Base-by-base conservation (phyloP, 2,329 filamentous ascomycete genomes). In the Elsinoe ampelina region DNA sequence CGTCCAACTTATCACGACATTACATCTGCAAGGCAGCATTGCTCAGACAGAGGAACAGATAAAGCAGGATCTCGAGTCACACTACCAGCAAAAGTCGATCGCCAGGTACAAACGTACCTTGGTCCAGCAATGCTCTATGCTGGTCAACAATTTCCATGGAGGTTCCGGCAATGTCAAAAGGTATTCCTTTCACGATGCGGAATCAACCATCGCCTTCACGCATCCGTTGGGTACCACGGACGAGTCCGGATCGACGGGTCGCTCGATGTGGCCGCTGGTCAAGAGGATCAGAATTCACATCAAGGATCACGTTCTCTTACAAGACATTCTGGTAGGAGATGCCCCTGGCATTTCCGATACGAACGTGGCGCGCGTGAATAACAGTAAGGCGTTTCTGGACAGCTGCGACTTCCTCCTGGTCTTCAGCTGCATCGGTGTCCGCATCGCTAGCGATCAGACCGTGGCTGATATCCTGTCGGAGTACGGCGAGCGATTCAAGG, bases 261-360 rank as follows among this genome's bases (percentile, higher is more conserved):
- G 60, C 1, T 45, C 60, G 1, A 10, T 65, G 0, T 67, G 64
- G 63, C 63, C 65, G 7, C 48, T 67, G 1, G 59, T 63, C 12
- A 56, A 63, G 20, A 34, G 12, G 7, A 47, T 45, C 13, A 57
- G 57, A 10, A 61, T 65, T 50, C 59, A 61, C 7, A 43, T 66
- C 7, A 15, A 43, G 3, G 58, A 55, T 5, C 47, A 20, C 15
- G 19, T 6, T n/a, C 10, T 65, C 6, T 50, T 67, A 7, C 26
- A 60, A 10, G 47, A 61, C n/a, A 35, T 63, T 2, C 60, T 63
- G 0, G 17, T 68, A 17, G 58, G 60, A 0, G 66, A 68, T 47
- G 59, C 66, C 8, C 65, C 35, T 34, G 60, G 65, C 3, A 60
- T 65, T 2, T 57, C 57, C 1, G 66, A 68, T 48, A 64, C 55